Percentiles rank a stretch among this genome's conserved stretches.
phyloP scores from a whole-genome alignment of 1,139 yeast species.

The Schizosaccharomyces versatilis region DNA sequence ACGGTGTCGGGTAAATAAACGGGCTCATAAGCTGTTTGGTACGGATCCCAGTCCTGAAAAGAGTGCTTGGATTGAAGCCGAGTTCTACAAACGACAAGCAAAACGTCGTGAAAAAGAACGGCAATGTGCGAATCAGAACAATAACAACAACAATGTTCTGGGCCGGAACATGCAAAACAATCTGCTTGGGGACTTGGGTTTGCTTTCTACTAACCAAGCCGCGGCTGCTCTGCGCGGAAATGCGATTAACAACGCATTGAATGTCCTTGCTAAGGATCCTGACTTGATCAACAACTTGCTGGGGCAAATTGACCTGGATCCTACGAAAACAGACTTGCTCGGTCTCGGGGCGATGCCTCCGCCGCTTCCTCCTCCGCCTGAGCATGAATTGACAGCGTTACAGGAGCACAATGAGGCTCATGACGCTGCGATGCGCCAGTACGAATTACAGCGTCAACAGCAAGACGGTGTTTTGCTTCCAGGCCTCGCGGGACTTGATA shows the following conservation, averaged over 20 bases:
- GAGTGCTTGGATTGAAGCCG: constrained; percentile 53
- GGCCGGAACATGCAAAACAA: neutral
- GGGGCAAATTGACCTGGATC: neutral
- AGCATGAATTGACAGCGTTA: neutral
- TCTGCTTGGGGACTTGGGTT: neutral
- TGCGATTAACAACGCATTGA: neutral
- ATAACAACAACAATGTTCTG: neutral
- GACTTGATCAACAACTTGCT: neutral
- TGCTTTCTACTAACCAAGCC: neutral
- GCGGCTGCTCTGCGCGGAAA: neutral
- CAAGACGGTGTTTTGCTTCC: neutral
- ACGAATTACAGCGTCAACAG: neutral
- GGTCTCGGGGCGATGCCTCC: neutral
- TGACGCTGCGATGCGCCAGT: constrained; percentile 1
- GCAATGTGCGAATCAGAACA: neutral
- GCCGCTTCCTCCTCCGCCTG: neutral
- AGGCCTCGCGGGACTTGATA: neutral
- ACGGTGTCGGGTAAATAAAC: constrained; percentile 48
- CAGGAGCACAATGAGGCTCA: constrained; percentile 1
- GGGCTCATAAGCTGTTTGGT: constrained; percentile 53
- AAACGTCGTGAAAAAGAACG: constrained; percentile 23
- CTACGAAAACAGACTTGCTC: neutral
- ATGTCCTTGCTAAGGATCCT: neutral
- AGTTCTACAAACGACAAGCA: constrained; percentile 42
- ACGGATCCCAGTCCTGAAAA: constrained; percentile 33